phyloP scores from a whole-genome alignment of 2,329 filamentous ascomycete genomes.

The Phyllosticta paracitricarpa region DNA sequence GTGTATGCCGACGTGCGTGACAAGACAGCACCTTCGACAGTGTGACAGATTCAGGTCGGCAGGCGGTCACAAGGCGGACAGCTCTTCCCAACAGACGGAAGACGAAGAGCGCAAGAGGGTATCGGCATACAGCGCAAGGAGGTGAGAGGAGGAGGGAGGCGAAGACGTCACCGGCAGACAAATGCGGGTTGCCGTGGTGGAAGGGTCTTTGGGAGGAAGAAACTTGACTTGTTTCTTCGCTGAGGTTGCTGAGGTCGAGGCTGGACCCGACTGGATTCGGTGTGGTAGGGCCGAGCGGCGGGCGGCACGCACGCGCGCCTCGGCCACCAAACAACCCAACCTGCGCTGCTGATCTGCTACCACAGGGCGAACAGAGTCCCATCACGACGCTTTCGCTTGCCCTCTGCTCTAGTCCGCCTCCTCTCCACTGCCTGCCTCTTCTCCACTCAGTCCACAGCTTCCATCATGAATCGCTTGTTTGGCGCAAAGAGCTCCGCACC shows the following conservation, averaged over 20 bases:
- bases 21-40: slow-evolving; percentile 1
- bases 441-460: too few relatives aligned
- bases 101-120: neutral
- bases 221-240: neutral
- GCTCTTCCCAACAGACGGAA: slow-evolving; percentile 6
- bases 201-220: neutral
- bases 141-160: neutral
- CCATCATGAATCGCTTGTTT: slow-evolving; percentile 87
- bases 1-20: neutral
- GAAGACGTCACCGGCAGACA: neutral
- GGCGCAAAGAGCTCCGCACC: slow-evolving; percentile 77
- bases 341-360: neutral
- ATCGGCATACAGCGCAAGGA: slow-evolving; percentile 5
- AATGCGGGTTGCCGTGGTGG: neutral
- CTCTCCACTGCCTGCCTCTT: neutral
- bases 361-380: neutral
- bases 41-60: slow-evolving; percentile 8
- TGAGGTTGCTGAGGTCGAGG: neutral
- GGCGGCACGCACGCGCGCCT: neutral
- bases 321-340: neutral
- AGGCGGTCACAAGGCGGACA: slow-evolving; percentile 10
- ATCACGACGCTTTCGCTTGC: neutral
- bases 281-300: slow-evolving; percentile 1
- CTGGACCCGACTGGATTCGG: slow-evolving; percentile 1
- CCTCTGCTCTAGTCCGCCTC: neutral